Percentiles rank a stretch among this genome's conserved stretches.
These are phyloP conservation scores for Ceratocystis smalleyi DNA, from an alignment of 2,329 filamentous ascomycete genomes.

Conservation along the genomic window DNA sequence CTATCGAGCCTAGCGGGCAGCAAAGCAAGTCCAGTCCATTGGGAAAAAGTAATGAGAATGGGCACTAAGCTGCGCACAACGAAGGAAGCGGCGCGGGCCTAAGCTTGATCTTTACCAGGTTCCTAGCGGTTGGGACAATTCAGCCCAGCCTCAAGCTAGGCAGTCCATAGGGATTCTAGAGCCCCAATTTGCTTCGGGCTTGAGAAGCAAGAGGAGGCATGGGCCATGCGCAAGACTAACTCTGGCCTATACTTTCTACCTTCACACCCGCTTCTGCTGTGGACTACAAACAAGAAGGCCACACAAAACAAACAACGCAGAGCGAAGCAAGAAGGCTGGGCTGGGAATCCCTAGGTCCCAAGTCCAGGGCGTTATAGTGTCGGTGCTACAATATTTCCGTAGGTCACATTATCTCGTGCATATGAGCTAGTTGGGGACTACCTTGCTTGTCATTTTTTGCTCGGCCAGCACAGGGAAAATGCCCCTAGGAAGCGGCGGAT, in stretches of 20 bases:
- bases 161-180: not conserved
- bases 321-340: not conserved
- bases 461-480: not conserved
- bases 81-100: constrained; percentile 4
- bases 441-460: not conserved
- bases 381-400: not conserved
- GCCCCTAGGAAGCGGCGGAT: not conserved
- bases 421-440: not conserved
- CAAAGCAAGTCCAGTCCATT: not conserved
- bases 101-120: not conserved
- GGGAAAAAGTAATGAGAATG: not conserved
- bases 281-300: not conserved
- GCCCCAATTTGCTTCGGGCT: not conserved
- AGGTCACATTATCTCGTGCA: not conserved
- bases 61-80: not conserved
- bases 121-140: not conserved
- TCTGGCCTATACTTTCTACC: not conserved
- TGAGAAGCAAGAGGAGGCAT: not conserved
- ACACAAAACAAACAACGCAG: not conserved
- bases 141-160: not conserved
- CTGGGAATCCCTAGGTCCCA: not conserved
- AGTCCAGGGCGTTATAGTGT: not conserved
- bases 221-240: not conserved
- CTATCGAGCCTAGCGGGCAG: not conserved
- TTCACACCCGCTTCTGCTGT: not conserved